These are phyloP conservation scores for Paramecium sonneborni DNA, from an alignment of 73 alveolate genomes.

Conservation along the genomic window DNA sequence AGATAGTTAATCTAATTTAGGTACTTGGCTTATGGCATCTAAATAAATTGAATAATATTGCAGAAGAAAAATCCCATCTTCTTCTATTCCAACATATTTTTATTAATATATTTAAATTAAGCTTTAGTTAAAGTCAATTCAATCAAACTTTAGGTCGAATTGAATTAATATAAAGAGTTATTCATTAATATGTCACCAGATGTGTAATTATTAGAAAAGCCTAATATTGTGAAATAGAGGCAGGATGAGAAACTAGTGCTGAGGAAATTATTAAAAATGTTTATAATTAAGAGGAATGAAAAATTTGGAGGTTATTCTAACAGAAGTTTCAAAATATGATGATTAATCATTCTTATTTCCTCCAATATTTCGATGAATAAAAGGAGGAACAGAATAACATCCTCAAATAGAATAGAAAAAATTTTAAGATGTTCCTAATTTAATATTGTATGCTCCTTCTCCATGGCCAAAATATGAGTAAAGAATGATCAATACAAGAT, in stretches of 20 bases:
- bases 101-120: constrained; percentile 70
- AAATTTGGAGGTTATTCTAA: constrained; percentile 45
- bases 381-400: constrained; percentile 18
- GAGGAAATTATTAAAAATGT: constrained; percentile 84
- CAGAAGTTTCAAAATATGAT: constrained; percentile 53
- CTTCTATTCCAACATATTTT: constrained; percentile 60
- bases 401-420: constrained; percentile 36
- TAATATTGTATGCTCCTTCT: constrained; percentile 60
- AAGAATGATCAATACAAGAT: background rate
- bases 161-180: constrained; percentile 67
- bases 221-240: constrained; percentile 58
- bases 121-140: constrained; percentile 79
- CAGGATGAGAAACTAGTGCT: constrained; percentile 70
- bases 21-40: constrained; percentile 60
- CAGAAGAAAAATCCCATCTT: constrained; percentile 60
- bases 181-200: constrained; percentile 10
- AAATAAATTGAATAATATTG: constrained; percentile 36
- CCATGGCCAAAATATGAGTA: constrained; percentile 4
- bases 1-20: background rate
- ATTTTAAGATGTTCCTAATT: constrained; percentile 39
- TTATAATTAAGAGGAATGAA: constrained; percentile 76
- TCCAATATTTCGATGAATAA: constrained; percentile 35
- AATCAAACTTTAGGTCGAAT: constrained; percentile 70
- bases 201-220: background rate
- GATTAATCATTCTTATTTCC: constrained; percentile 57